Percentiles rank a stretch among this genome's conserved stretches.
Evolutionary conservation across 495 filamentous ascomycete genomes (phyloP).

Genomic region (Trichoderma parareesei): DNA sequence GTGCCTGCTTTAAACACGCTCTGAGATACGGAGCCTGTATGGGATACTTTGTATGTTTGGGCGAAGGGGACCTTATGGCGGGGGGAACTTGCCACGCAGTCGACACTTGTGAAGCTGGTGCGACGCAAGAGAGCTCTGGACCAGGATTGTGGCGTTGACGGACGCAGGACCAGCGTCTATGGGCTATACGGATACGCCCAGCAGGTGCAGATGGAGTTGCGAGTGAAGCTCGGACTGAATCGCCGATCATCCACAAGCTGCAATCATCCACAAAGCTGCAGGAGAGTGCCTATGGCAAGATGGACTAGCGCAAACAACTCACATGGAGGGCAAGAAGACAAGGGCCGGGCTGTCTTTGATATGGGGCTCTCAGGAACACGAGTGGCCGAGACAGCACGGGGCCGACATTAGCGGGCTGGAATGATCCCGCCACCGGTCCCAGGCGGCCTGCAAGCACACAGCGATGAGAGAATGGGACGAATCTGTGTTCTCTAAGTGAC

Average conservation of each 20-base stretch:
- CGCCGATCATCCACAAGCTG: not conserved
- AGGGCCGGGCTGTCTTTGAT: not conserved
- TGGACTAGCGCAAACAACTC: slow-evolving; percentile 1
- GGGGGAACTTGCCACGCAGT: not conserved
- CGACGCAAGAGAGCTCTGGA: not conserved
- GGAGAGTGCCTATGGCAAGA: not conserved
- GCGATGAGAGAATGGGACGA: not conserved
- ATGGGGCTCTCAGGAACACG: slow-evolving; percentile 2
- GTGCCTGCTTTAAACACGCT: not conserved
- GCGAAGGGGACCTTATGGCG: not conserved
- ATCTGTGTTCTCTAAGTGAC: not conserved
- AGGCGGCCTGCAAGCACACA: not conserved
- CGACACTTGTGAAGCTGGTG: not conserved
- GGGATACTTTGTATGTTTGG: not conserved
- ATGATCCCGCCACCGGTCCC: not conserved
- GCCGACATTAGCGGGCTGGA: slow-evolving; percentile 1
- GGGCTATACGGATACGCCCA: not conserved
- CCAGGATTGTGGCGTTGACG: not conserved
- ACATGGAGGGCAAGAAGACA: not conserved
- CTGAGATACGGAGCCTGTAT: not conserved
- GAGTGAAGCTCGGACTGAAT: slow-evolving; percentile 2
- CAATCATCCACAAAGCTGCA: slow-evolving; percentile 2
- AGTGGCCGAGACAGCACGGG: not conserved
- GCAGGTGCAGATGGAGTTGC: not conserved
- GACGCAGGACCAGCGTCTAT: not conserved